A percentile compares a stretch with the other conserved stretches of the same genome.
Evolutionary conservation across 2,329 filamentous ascomycete genomes (phyloP).

Genomic region (Scedosporium boydii): DNA sequence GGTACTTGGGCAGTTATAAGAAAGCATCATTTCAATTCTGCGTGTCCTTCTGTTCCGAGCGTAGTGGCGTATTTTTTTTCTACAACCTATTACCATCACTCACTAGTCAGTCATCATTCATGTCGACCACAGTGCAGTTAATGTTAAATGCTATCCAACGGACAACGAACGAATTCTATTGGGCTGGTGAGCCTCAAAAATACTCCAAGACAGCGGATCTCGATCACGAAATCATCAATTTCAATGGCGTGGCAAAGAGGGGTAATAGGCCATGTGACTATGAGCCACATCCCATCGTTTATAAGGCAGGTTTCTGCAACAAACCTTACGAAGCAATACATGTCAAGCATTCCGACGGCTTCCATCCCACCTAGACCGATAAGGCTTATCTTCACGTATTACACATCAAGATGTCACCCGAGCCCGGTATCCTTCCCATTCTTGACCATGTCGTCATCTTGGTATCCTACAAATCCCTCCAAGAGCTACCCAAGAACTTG

Average conservation of each 20-base stretch:
- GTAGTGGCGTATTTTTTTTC: no score
- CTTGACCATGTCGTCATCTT: conserved; percentile 59
- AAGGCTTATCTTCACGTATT: background rate
- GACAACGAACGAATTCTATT: no score
- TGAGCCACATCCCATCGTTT: background rate
- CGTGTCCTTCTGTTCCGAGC: no score
- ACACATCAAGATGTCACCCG: background rate
- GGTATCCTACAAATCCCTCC: conserved; percentile 39
- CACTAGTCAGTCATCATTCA: no score
- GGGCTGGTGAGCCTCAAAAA: no score
- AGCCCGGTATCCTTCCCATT: conserved; percentile 15
- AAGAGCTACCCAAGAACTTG: conserved; percentile 38
- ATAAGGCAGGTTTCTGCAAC: background rate
- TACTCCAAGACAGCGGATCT: background rate
- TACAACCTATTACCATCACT: no score
- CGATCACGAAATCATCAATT: background rate
- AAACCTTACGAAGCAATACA: background rate
- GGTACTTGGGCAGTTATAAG: background rate
- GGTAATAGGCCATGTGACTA: background rate
- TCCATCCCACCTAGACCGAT: background rate
- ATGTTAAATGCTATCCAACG: no score
- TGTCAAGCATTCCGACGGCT: background rate
- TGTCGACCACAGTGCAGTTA: no score
- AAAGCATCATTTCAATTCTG: no score
- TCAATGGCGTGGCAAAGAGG: background rate